Evolutionary conservation across 2,329 filamentous ascomycete genomes (phyloP), one percentile per base, ranked within the genome.

Genomic region (Epichloe gansuensis): DNA sequence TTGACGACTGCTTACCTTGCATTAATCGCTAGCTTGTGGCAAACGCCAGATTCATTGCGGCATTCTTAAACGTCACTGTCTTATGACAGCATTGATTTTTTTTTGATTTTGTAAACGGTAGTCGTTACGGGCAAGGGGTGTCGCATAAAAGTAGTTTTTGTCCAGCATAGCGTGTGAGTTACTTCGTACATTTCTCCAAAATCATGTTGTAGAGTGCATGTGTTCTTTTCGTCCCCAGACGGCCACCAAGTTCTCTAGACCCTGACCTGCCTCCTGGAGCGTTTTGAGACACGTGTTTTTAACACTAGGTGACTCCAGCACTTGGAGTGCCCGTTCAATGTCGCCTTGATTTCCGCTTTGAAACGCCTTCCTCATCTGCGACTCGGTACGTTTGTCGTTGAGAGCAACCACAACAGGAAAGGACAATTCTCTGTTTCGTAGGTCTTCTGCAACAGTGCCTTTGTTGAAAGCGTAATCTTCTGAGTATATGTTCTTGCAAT

Each of bases 401-500:
- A 57, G 55, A 21, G 55, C 55, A 7, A 57, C 46, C 38, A 57
- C 55, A 28, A 57, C 50, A 13, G 55, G 55, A 31, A 51, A 57
- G 0, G 55, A 55, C 21, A 57, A 17, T 12, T 57, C 55, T 3
- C 55, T 52, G n/a, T 57, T 57, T 2, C 55, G 55, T 9, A 57
- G 42, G 34, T 57, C 55, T 41, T 57, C 55, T 3, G 54, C 55
- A 41, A 57, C 45, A 11, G 54, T 47, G 1, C 55, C 55, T 42
- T 57, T 57, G 48, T 55, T 55, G 45, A 13, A 38, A 15, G 52
- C 52, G 38, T 57, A 57, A 42, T 57, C 55, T 11, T 35, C 28
- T 11, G 55, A 57, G 21, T 57, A 57, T 11, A 57, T 54, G 45
- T 57, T 57, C 35, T 57, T 57, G 55, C 55, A 57, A 45, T 57